Base-by-base conservation (phyloP, 2,329 filamentous ascomycete species). In the Cercospora beticola region DNA sequence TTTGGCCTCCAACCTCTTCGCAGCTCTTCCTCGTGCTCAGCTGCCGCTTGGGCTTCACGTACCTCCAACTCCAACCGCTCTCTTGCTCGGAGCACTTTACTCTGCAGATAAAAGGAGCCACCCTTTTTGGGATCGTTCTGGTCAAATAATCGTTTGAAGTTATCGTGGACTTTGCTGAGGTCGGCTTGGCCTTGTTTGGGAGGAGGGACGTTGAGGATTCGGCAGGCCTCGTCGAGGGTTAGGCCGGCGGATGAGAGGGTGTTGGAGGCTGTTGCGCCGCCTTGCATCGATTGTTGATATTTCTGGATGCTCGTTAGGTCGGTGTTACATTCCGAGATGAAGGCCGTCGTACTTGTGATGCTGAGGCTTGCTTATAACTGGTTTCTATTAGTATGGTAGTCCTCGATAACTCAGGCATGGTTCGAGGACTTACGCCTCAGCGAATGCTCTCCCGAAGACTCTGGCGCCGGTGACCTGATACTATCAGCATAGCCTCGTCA, bases 91-190 rank as follows among this genome's bases (percentile, higher is more conserved):
- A 98, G 82, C 65, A 99, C 89, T 83, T 99, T 99, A 86, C 94
- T 98, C 83, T 99, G 95, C 60, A 99, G 86, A 81, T 99, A 99
- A 82, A 99, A 99, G 77, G 93, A 97, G 64, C 95, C 95, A 40
- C 95, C 95, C 78, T 97, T 97, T 81, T 96, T 86, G 10, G 95
- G 94, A 73, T 99, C 92, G 83, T 99, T 99, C 75, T 88, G 84
- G 81, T 99, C 95, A 79, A 97, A 99, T 59, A 99, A 84, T 72
- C 90, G 89, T 87, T 98, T 98, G 86, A 98, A 99, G 64, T 93
- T 87, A 74, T 91, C 89, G 82, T 91, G 90, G 65, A 97, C 89
- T 73, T 90, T 86, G 75, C 94, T 92, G 79, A 94, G 84, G 78
- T 94, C 91, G 68, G 90, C 86, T 78, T 93, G 86, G 57, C 92